Evolutionary conservation across 495 filamentous ascomycete species (phyloP), one percentile per base, ranked within the genome.

Genomic region (Cercophora samala): DNA sequence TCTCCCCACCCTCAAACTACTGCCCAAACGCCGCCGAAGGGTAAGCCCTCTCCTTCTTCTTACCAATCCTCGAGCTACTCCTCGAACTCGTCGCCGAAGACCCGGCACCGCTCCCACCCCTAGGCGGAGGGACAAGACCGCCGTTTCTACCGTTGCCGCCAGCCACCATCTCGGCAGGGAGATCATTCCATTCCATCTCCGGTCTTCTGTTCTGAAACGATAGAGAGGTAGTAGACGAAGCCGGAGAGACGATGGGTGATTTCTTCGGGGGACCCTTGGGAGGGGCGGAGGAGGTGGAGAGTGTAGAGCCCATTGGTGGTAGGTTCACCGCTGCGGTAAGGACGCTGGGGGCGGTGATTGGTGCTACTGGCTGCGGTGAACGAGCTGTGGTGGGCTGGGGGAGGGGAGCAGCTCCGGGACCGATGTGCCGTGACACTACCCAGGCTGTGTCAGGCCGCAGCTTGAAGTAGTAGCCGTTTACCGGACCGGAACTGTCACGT

Each of bases 401-500:
- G 4, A 54, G 18, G n/a, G 66, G 46, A 3, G 58, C 13, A 5
- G 66, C 18, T 18, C 62, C 56, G 6, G 60, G 64, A 6, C 75
- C 71, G 58, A 81, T 76, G 25, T 75, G 70, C 17, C 78, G 73
- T 67, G 86, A 84, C 23, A 97, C 88, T 54, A 97, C 80, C 81
- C 85, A 90, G 2, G 93, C 94, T 19, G 89, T 90, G 60, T 86
- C 87, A 1, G 95, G 95, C 67, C 86, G 90, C 68, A 99, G 77
- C 66, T 89, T 89, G 65, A 88, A 85, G 81, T 99, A 99, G 78
- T 98, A 99, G 9, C 87, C 89, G 66, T 88, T 76, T 1, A 91
- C 75, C 15, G 88, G 80, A 53, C 73, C 65, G 58, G 79, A 75
- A 21, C 78, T 84, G 52, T 80, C 75, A 29, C 74, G 72, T 18